A percentile compares a stretch with the other conserved stretches of the same genome.
phyloP scores from a whole-genome alignment of 2,329 filamentous ascomycete species.

The Penicillium sp. region DNA sequence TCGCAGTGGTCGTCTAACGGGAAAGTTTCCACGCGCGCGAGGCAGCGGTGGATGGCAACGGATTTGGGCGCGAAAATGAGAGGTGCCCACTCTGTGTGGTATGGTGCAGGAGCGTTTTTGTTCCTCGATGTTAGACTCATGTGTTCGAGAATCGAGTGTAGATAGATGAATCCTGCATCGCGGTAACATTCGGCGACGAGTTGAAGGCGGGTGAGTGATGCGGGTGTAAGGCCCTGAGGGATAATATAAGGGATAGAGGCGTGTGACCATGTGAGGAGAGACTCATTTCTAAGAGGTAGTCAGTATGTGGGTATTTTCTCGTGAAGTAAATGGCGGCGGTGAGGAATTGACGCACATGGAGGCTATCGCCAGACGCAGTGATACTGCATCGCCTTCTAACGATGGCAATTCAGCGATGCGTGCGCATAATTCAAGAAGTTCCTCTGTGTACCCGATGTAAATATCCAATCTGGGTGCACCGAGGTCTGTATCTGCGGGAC shows the following conservation, averaged over 20 bases:
- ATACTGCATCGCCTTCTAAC: constrained; percentile 19
- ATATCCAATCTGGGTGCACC: constrained; percentile 34
- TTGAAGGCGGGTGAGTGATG: constrained; percentile 30
- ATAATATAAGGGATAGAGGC: constrained; percentile 29
- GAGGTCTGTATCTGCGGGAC: constrained; percentile 22
- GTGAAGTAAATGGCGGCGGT: neutral
- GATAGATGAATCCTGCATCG: constrained; percentile 37
- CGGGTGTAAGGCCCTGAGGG: constrained; percentile 29
- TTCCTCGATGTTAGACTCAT: constrained; percentile 17
- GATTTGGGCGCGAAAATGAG: constrained; percentile 30
- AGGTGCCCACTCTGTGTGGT: constrained; percentile 6
- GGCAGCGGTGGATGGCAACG: constrained; percentile 28
- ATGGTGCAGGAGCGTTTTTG: neutral
- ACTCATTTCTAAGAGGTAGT: constrained; percentile 26
- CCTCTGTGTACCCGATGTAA: constrained; percentile 40
- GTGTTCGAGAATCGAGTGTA: constrained; percentile 36
- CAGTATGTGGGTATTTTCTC: neutral
- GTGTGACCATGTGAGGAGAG: constrained; percentile 34
- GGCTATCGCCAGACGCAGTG: constrained; percentile 27
- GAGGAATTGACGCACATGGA: constrained; percentile 26
- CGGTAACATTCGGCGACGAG: constrained; percentile 40
- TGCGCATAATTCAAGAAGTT: constrained; percentile 35
- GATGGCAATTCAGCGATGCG: constrained; percentile 33
- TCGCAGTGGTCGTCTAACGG: constrained; percentile 37
- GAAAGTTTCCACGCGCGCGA: constrained; percentile 25